These are phyloP conservation scores for Pleurotus salmoneostramineus DNA, from an alignment of 768 basidiomycete genomes.

Conservation along the genomic window DNA sequence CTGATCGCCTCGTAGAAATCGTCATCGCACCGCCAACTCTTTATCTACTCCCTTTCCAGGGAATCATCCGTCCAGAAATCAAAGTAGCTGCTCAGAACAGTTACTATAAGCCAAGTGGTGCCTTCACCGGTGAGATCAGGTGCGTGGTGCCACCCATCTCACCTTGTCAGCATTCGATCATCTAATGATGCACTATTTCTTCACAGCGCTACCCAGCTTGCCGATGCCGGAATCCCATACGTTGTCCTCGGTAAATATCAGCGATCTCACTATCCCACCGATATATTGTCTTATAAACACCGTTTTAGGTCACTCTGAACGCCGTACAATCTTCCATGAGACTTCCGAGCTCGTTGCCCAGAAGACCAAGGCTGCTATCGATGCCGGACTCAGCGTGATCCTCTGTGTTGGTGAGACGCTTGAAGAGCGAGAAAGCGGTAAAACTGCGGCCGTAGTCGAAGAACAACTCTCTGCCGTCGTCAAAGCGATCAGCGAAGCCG, in stretches of 20 bases:
- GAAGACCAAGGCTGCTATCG: slow-evolving; percentile 84
- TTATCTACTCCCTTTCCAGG: slow-evolving; percentile 76
- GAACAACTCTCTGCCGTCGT: slow-evolving; percentile 78
- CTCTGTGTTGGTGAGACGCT: slow-evolving; percentile 97
- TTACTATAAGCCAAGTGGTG: slow-evolving; percentile 79
- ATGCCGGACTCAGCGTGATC: slow-evolving; percentile 77
- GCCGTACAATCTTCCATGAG: slow-evolving; percentile 90
- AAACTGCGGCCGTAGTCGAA: slow-evolving; percentile 79
- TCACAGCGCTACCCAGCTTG: slow-evolving; percentile 74
- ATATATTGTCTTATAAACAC: slow-evolving; percentile 7
- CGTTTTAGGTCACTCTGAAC: slow-evolving; percentile 85
- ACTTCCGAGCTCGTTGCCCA: slow-evolving; percentile 75
- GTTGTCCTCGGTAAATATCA: slow-evolving; percentile 75
- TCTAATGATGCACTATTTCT: background rate
- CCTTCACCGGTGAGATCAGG: slow-evolving; percentile 98
- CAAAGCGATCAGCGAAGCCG: slow-evolving; percentile 49
- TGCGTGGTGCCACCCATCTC: slow-evolving; percentile 21
- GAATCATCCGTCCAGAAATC: slow-evolving; percentile 59
- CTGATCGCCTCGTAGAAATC: background rate
- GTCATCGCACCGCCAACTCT: slow-evolving; percentile 86
- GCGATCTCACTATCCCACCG: background rate
- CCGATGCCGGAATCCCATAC: slow-evolving; percentile 82
- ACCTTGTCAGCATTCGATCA: background rate
- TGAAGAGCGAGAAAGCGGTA: slow-evolving; percentile 72
- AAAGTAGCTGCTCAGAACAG: slow-evolving; percentile 90